phyloP scores from a whole-genome alignment of 495 filamentous ascomycete genomes.

The Cercophora scortea region DNA sequence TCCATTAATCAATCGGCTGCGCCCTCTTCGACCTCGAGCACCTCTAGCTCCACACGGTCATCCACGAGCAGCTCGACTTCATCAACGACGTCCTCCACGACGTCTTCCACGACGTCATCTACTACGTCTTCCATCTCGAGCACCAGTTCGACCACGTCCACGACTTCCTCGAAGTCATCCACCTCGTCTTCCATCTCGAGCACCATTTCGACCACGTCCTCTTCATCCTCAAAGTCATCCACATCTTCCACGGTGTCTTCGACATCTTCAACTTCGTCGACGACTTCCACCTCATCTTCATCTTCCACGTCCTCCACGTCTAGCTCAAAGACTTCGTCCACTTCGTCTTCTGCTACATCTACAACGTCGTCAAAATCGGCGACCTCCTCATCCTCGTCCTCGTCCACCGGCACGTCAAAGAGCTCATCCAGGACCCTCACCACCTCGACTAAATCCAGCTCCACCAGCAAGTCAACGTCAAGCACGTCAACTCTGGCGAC shows the following conservation, averaged over 20 bases:
- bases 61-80: slow-evolving; percentile 1
- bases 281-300: slow-evolving; percentile 1
- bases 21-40: neutral
- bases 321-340: too few species aligned
- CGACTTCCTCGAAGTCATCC: neutral
- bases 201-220: neutral
- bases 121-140: neutral
- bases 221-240: neutral
- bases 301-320: neutral
- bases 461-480: neutral
- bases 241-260: neutral
- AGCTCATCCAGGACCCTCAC: too few species aligned
- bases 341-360: too few species aligned
- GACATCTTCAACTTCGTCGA: neutral
- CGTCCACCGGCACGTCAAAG: too few species aligned
- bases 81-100: neutral
- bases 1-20: neutral
- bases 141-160: neutral
- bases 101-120: neutral
- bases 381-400: too few species aligned
- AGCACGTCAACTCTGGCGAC: neutral
- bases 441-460: neutral
- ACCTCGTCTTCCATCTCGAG: neutral
- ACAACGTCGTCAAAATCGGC: too few species aligned
- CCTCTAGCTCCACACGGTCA: neutral